Base-by-base conservation (phyloP, 306 rosid species). In the Canavalia gladiata region DNA sequence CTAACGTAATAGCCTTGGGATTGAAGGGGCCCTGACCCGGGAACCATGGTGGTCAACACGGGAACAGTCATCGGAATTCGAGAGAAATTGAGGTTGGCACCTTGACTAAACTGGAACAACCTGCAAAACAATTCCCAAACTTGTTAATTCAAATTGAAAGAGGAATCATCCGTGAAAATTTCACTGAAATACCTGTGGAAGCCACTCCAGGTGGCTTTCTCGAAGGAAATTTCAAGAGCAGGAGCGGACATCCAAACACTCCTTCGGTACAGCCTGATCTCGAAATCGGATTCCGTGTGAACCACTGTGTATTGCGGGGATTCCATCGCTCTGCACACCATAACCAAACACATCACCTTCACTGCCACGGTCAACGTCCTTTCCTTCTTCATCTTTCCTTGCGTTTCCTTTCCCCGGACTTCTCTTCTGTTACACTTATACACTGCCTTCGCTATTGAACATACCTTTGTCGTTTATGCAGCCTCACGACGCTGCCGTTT, bases 1-100 rank as follows among this genome's bases (percentile, higher is more conserved):
- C 84, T 81, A 28, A 95, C 85, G 42, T 86, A 71, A 60, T 91
- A 87, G 70, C 95, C 92, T 25, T 93, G 90, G 4, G 97, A 90
- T 74, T 81, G 89, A 50, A 90, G 86, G 1, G 97, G 94, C 10
- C 95, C 97, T 0, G 92, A 90, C 31, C 83, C 90, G 0, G 90
- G 92, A 42, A 90, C 92, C 68, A 85, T 84, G 85, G 87, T 88
- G n/a, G 97, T 91, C 72, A 95, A 64, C 10, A 91, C 82, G 0
- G 95, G 97, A 58, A 84, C 50, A 4, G 97, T 92, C 92, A 92
- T 86, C 29, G 92, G 85, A 25, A 95, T 86, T 57, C 94, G 81
- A 8, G 98, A 91, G 88, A 74, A 95, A 74, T 92, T 95, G 59
- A 92, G 88, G 82, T 95, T 92, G 63, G 97, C 97, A 7, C 97